phyloP scores from a whole-genome alignment of 139 green algal genomes.

The Pseudopediastrum boryanum region DNA sequence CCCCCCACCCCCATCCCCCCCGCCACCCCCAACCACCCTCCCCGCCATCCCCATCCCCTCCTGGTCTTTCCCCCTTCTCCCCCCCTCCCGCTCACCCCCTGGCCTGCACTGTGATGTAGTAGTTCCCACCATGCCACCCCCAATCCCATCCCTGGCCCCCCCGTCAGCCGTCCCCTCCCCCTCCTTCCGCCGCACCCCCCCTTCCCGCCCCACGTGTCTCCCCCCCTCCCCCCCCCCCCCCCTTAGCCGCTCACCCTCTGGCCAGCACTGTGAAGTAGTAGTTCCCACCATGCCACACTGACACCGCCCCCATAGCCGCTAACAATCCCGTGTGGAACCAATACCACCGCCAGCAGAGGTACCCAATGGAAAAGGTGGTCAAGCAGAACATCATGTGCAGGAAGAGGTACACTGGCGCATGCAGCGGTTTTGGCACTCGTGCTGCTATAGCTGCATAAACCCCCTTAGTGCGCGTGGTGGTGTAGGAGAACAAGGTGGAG shows the following conservation, averaged over 20 bases:
- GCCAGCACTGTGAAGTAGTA: slow-evolving; percentile 69
- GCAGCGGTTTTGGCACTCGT: neutral
- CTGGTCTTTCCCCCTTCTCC: too few relatives aligned
- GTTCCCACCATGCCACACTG: slow-evolving; percentile 67
- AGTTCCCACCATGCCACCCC: too few relatives aligned
- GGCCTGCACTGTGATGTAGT: too few relatives aligned
- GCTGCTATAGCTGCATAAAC: slow-evolving; percentile 15
- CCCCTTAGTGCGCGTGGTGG: slow-evolving; percentile 32
- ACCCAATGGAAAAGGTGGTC: slow-evolving; percentile 38
- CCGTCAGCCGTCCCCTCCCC: too few relatives aligned
- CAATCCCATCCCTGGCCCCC: too few relatives aligned
- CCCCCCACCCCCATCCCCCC: too few relatives aligned
- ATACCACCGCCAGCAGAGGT: slow-evolving; percentile 46
- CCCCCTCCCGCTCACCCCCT: too few relatives aligned
- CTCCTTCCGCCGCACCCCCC: too few relatives aligned
- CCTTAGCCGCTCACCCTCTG: slow-evolving; percentile 43
- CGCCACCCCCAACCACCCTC: too few relatives aligned
- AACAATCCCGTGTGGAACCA: slow-evolving; percentile 60
- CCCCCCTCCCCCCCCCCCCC: too few relatives aligned
- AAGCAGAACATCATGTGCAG: slow-evolving; percentile 52
- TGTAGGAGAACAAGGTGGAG: slow-evolving; percentile 74
- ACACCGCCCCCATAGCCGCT: slow-evolving; percentile 41
- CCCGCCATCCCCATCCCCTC: too few relatives aligned
- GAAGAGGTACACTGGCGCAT: slow-evolving; percentile 13
- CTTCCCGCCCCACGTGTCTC: too few relatives aligned